Base-by-base conservation (phyloP, 805 yeast species). In the Saccharomyces kudriavzevii region DNA sequence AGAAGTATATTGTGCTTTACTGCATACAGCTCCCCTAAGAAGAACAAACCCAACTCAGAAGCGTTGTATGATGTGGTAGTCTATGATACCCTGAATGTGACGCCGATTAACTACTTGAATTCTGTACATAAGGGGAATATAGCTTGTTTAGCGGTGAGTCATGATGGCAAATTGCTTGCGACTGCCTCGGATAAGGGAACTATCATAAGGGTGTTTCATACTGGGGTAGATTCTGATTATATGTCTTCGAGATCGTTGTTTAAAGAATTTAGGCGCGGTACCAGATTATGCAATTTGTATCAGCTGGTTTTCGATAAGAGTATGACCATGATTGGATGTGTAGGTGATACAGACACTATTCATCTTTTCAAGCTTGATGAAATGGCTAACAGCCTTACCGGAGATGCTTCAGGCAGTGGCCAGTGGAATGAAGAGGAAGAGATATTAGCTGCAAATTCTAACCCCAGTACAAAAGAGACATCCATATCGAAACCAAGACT, bases 261-360 rank as follows among this genome's bases (percentile, higher is more conserved):
- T 27, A 77, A 74, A 57, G 89, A 85, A 62, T 84, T 83, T 62
- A 73, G 91, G 60, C 74, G 91, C 59, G 91, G 91, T 1, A 79
- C 87, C 4, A 86, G 89, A 62, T 85, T 87, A 2, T 84, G 96
- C 11, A 76, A 74, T 52, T 82, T 90, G 24, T 81, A 79, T 59
- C 84, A 89, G 48, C 71, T 90, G 52, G 74, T 77, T 40, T 89
- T 90, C 69, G 84, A 86, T 59, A 68, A 75, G 25, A 80, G 81
- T 52, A 78, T 85, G 48, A 74, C 76, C 1, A 74, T 84, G 52
- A 73, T 91, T n/a, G 82, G 85, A n/a, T 94, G 91, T 48, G 82
- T 90, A 3, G 85, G 92, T 43, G 82, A 89, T 35, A 85, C 96
- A 13, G 95, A 86, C 29, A 90, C 97, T 0, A 87, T 90, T n/a